Base-by-base conservation (phyloP, 2,329 filamentous ascomycete genomes). In the Fusarium succisae region DNA sequence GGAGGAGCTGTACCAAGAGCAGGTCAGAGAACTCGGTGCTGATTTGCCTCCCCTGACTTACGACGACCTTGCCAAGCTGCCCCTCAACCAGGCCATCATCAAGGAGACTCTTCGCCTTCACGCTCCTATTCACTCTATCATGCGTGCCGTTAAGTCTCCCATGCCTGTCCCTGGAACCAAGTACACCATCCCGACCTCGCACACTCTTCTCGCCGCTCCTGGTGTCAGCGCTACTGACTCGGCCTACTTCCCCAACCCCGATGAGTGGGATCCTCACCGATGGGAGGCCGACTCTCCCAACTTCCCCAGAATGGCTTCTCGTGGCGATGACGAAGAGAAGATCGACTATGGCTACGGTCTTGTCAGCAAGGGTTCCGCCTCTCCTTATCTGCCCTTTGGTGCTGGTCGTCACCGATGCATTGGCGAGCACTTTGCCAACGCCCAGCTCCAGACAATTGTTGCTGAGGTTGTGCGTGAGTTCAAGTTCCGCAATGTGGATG, bases 311-410 rank as follows among this genome's bases (percentile, higher is more conserved):
- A 80, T 88, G 28, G 74, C 80, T 43, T 14, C 30, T 28, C 82
- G 84, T 69, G 83, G 88, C 43, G 89, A 91, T 30, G 89, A 92
- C 76, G 90, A 92, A 79, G 93, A 92, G 84, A 94, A 94, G 84
- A 89, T 96, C 70, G 96, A 98, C 82, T 98, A 98, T 81, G 96
- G 96, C 39, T 98, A 97, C 83, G 96, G 96, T 70, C 87, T 97
- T 57, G 93, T 98, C 76, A 95, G 91, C 87, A 98, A 98, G 87
- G 96, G 96, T 63, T 92, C 94, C 20, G 91, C 90, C 68, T 97
- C 93, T 59, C 95, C 96, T 1, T 98, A 98, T 82, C 90, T 98
- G 54, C 96, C 96, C 5, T 98, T 98, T 80, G 96, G 96, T 66
- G 96, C 95, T 37, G 96, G 96, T 47, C 89, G 96, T 76, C 96